These are phyloP conservation scores for Pseudonitzschia delicatissima DNA, from an alignment of 108 stramenopile species.

Conservation along the genomic window DNA sequence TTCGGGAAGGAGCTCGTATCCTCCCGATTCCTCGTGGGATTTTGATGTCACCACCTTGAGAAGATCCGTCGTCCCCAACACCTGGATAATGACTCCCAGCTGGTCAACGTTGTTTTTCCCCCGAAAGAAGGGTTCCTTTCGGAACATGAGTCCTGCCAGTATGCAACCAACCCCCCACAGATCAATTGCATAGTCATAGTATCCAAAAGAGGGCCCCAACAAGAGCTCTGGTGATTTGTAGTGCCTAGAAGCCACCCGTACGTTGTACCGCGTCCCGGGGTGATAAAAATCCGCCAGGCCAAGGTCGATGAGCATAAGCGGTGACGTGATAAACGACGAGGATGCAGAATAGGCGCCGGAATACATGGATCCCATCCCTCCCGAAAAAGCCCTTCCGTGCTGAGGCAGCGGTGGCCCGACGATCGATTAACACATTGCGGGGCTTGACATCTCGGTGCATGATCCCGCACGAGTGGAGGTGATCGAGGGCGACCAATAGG, in stretches of 20 bases:
- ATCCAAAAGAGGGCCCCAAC: conserved; percentile 54
- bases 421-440: conserved; percentile 89
- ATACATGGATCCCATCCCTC: background rate
- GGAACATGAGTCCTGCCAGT: conserved; percentile 72
- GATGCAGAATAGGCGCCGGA: no score
- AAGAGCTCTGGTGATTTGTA: conserved; percentile 93
- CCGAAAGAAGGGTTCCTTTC: conserved; percentile 82
- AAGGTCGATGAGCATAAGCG: conserved; percentile 86
- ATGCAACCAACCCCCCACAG: conserved; percentile 89
- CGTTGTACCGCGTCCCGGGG: conserved; percentile 82
- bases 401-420: conserved; percentile 13
- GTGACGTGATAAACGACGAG: conserved; percentile 26
- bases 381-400: background rate
- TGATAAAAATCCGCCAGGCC: conserved; percentile 92
- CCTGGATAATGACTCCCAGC: conserved; percentile 70
- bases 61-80: conserved; percentile 70
- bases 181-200: conserved; percentile 83
- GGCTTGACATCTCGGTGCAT: conserved; percentile 97
- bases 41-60: background rate
- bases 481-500: conserved; percentile 84
- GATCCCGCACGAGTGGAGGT: conserved; percentile 76
- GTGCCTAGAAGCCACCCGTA: conserved; percentile 86
- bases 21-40: background rate
- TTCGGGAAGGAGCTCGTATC: conserved; percentile 46
- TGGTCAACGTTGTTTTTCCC: conserved; percentile 84